phyloP scores from a whole-genome alignment of 2,329 filamentous ascomycete species.

The Botrytis cinerea region DNA sequence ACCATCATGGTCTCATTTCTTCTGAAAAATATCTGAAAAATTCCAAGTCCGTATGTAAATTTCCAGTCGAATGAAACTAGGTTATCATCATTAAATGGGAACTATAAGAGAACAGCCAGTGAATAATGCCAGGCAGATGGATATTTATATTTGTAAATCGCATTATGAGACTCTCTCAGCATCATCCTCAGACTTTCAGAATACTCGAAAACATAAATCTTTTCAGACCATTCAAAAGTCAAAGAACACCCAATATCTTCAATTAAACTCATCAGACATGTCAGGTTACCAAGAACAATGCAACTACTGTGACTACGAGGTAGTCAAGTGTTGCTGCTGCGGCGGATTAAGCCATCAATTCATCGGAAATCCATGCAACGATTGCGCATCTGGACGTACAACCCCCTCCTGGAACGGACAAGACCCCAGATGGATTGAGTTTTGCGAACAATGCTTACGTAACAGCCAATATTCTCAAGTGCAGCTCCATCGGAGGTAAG shows the following conservation, averaged over 20 bases:
- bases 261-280: neutral
- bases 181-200: neutral
- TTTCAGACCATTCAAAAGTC: neutral
- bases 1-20: neutral
- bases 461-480: neutral
- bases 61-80: neutral
- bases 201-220: neutral
- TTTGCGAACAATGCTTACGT: neutral
- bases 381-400: neutral
- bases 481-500: neutral
- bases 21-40: neutral
- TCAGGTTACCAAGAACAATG: neutral
- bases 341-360: no score
- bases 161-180: neutral
- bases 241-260: neutral
- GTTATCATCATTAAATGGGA: neutral
- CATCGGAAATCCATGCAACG: neutral
- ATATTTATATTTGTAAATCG: neutral
- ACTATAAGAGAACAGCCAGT: neutral
- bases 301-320: neutral
- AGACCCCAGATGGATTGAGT: neutral
- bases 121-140: no score
- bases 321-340: neutral
- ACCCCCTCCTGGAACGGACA: neutral
- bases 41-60: neutral